Percentiles rank a stretch among this genome's conserved stretches.
Conservation (phyloP, 2,329 filamentous ascomycete genomes). For the Leptosphaerulina australis region DNA sequence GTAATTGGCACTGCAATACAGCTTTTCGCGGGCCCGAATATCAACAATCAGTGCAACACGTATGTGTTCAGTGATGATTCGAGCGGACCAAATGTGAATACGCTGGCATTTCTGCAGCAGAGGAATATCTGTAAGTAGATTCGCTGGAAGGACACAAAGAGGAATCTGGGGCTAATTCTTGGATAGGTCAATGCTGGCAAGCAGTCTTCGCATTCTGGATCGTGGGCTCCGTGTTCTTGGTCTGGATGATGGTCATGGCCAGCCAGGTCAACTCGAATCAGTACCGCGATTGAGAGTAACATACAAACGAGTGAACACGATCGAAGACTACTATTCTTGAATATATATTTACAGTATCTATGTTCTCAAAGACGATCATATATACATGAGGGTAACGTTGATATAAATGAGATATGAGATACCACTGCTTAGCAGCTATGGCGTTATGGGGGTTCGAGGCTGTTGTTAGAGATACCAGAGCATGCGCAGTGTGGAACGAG, state of each 20-base stretch:
- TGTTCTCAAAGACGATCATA: neutral
- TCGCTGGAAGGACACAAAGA: neutral
- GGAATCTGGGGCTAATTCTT: constrained; percentile 22
- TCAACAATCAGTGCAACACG: constrained; percentile 64
- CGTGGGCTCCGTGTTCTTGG: constrained; percentile 65
- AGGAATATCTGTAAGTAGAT: constrained; percentile 64
- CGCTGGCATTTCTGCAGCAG: constrained; percentile 68
- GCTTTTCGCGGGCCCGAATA: constrained; percentile 63
- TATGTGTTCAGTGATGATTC: constrained; percentile 58
- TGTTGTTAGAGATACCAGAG: neutral
- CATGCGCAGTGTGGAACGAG: neutral
- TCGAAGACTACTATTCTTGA: neutral
- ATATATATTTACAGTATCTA: constrained; percentile 13
- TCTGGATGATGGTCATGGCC: constrained; percentile 71
- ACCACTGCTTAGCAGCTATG: constrained; percentile 18
- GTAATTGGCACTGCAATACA: constrained; percentile 68
- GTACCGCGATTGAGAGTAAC: constrained; percentile 29
- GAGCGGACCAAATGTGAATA: constrained; percentile 59
- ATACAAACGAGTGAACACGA: neutral
- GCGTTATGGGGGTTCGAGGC: constrained; percentile 1
- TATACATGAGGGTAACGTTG: constrained; percentile 4
- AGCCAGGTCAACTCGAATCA: constrained; percentile 59
- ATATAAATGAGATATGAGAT: constrained; percentile 5
- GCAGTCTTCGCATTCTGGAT: constrained; percentile 69
- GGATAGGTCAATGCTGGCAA: constrained; percentile 64